Evolutionary conservation across 306 rosid species (phyloP).

Genomic region (Malus asiatica): DNA sequence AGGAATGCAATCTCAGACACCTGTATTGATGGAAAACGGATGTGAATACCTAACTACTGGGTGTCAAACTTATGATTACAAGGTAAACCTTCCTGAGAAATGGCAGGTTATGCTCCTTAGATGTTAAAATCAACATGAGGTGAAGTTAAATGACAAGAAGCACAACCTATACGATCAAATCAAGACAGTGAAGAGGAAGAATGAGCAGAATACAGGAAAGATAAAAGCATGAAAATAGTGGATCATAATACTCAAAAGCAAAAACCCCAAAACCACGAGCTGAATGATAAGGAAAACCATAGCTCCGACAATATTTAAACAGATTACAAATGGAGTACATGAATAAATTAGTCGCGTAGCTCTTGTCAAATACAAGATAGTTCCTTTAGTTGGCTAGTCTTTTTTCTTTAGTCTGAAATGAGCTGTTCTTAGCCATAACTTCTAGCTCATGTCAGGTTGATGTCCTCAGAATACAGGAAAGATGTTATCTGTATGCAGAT

Average conservation of each 20-base stretch:
- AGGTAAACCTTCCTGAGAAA: background rate
- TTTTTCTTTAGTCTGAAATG: too few species aligned
- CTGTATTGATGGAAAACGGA: background rate
- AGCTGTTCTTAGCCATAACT: background rate
- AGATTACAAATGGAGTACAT: too few species aligned
- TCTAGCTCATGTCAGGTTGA: too few species aligned
- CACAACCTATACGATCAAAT: conserved; percentile 33
- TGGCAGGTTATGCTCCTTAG: background rate
- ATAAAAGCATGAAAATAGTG: background rate
- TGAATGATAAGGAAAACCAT: too few species aligned
- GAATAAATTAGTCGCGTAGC: too few species aligned
- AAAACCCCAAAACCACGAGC: too few species aligned
- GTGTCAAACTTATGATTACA: background rate
- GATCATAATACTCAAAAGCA: background rate
- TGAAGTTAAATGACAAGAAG: conserved; percentile 7
- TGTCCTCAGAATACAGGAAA: background rate
- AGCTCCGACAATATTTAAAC: too few species aligned
- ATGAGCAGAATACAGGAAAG: background rate
- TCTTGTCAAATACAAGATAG: background rate
- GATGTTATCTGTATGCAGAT: background rate
- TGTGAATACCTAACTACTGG: background rate
- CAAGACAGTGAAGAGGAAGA: background rate
- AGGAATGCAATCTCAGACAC: background rate
- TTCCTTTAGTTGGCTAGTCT: background rate
- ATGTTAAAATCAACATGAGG: background rate